Base-by-base conservation (phyloP, 805 yeast genomes). In the Candida railenensis region DNA sequence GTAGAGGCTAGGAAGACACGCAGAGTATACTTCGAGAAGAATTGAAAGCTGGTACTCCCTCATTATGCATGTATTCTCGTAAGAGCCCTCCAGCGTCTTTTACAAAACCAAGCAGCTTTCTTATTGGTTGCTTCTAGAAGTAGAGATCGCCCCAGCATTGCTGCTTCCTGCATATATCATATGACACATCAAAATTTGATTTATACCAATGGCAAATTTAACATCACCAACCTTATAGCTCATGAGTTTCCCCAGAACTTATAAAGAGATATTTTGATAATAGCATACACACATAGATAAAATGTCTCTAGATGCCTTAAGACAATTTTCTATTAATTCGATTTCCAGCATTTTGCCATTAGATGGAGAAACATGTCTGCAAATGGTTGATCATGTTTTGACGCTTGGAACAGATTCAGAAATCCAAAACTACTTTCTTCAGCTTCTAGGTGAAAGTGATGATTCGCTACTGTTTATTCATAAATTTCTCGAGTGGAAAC, bases 401-500 rank as follows among this genome's bases (percentile, higher is more conserved):
- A 58, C 71, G 8, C 62, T 82, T 19, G 70, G 71, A 5, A 59
- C 77, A 0, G 76, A 80, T 43, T 70, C 71, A 3, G 80, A 72
- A 12, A 73, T 81, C 7, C 69, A 73, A 18, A 68, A 65, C 20
- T 84, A 85, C 59, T 78, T 83, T 55, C 58, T 76, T 12, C 78
- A 80, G 39, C 58, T 83, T 15, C 59, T 82, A 12, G 88, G 88
- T 4, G 81, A 81, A 45, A 73, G 81, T 12, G 79, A 80, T 22
- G 80, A 67, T 37, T 71, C 83, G 1, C 40, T 77, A 32, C 63
- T 69, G 15, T 79, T 82, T 52, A 67, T 81, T 1, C 54, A 73
- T 0, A 67, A 62, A 25, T 78, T 81, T 53, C 61, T 74, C 14
- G 59, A 66, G 20, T 62, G 71, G 61, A 59, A 73, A 41, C 59